phyloP scores from a whole-genome alignment of 2,329 filamentous ascomycete genomes.

The Colletotrichum euphorbiae region DNA sequence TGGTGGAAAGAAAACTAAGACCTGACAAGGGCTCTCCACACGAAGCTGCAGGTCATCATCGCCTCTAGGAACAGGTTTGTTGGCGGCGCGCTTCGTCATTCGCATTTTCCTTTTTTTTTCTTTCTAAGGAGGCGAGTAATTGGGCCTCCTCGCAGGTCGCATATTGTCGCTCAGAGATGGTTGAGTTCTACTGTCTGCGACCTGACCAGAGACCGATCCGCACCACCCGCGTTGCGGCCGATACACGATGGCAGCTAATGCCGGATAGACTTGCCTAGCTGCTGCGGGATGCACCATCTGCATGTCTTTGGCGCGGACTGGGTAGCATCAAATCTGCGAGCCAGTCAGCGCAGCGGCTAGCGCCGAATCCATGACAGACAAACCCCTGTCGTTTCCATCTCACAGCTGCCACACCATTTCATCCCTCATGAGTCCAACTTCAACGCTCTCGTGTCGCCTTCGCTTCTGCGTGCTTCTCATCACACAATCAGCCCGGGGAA shows the following conservation, averaged over 20 bases:
- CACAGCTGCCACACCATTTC: constrained; percentile 39
- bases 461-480: constrained; percentile 14
- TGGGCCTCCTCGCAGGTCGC: constrained; percentile 20
- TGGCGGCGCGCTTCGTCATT: constrained; percentile 37
- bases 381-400: constrained; percentile 36
- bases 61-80: constrained; percentile 36
- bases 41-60: constrained; percentile 40
- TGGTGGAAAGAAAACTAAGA: constrained; percentile 40
- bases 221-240: constrained; percentile 38
- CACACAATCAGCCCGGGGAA: background rate
- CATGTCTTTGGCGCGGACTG: constrained; percentile 36
- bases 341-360: constrained; percentile 38
- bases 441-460: constrained; percentile 14
- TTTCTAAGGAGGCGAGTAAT: constrained; percentile 3
- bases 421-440: constrained; percentile 26
- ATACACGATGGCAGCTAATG: constrained; percentile 40
- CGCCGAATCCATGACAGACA: constrained; percentile 36
- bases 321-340: constrained; percentile 37
- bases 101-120: constrained; percentile 30
- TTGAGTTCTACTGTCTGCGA: constrained; percentile 29
- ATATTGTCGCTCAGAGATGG: constrained; percentile 2
- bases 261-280: constrained; percentile 40
- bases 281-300: constrained; percentile 41
- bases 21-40: constrained; percentile 22
- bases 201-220: constrained; percentile 37